These are phyloP conservation scores for Alternaria triticina DNA, from an alignment of 2,329 filamentous ascomycete genomes.

Conservation along the genomic window DNA sequence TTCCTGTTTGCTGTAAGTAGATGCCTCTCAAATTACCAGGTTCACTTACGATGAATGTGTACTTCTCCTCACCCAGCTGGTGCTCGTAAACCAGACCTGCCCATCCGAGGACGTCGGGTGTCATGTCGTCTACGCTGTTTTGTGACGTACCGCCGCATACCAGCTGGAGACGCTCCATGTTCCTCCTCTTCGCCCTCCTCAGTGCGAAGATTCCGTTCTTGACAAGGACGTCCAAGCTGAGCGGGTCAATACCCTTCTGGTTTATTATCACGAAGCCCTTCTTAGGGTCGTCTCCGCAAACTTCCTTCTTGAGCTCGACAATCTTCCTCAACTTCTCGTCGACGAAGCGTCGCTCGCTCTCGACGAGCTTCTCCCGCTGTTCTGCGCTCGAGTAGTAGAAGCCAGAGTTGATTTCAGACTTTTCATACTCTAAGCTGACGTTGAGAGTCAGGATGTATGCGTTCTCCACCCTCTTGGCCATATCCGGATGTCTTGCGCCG, in stretches of 20 bases:
- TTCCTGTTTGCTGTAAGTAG: constrained; percentile 59
- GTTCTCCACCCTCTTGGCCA: constrained; percentile 96
- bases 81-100: constrained; percentile 97
- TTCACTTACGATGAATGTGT: constrained; percentile 75
- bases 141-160: constrained; percentile 90
- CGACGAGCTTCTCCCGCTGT: constrained; percentile 96
- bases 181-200: constrained; percentile 92
- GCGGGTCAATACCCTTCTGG: constrained; percentile 97
- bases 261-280: constrained; percentile 99
- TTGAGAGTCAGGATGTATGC: constrained; percentile 95
- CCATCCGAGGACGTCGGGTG: constrained; percentile 89
- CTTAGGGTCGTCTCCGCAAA: constrained; percentile 89
- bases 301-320: constrained; percentile 95
- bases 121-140: constrained; percentile 94
- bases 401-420: constrained; percentile 97
- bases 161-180: constrained; percentile 98
- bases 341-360: constrained; percentile 94
- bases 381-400: constrained; percentile 99
- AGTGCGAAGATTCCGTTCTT: constrained; percentile 98
- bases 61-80: constrained; percentile 97
- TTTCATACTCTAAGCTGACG: constrained; percentile 97
- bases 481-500: constrained; percentile 94
- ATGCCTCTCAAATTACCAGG: not conserved
- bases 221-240: constrained; percentile 92
- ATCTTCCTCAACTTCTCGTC: constrained; percentile 98